Conservation (phyloP, 345 rosid species). For the Clausena lansium region DNA sequence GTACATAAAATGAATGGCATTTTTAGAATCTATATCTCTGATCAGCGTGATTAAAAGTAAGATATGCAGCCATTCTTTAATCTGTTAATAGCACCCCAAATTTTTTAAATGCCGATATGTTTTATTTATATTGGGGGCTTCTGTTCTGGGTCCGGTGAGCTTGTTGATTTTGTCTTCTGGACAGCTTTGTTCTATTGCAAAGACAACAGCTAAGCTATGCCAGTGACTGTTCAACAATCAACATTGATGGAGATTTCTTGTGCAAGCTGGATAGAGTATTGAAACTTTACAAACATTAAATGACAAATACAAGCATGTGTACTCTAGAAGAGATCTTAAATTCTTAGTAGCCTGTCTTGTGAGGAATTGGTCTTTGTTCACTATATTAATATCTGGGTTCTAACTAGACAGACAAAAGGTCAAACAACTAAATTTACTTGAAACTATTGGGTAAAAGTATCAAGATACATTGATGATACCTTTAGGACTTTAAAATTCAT, state of each 20-base stretch:
- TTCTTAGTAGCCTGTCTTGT: neutral
- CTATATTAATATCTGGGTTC: neutral
- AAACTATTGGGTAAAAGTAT: too few species aligned
- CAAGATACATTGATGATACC: too few species aligned
- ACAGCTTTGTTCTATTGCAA: slow-evolving; percentile 6
- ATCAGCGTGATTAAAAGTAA: neutral
- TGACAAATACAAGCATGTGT: neutral
- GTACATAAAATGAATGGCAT: neutral
- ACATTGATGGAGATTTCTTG: neutral
- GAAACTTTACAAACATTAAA: slow-evolving; percentile 2
- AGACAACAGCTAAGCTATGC: neutral
- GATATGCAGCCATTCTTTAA: neutral
- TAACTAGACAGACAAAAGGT: neutral
- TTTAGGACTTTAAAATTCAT: too few species aligned
- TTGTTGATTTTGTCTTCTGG: neutral
- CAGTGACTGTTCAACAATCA: too few species aligned
- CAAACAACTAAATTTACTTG: neutral
- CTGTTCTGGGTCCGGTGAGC: neutral
- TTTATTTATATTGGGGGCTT: neutral
- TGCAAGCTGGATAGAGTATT: neutral
- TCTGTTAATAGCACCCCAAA: neutral
- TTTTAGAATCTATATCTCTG: neutral
- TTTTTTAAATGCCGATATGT: neutral
- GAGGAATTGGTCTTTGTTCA: neutral
- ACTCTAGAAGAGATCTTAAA: neutral